These are phyloP conservation scores for Urochloa ruziziensis DNA, from an alignment of 176 grass and related monocot genomes.

Conservation along the genomic window DNA sequence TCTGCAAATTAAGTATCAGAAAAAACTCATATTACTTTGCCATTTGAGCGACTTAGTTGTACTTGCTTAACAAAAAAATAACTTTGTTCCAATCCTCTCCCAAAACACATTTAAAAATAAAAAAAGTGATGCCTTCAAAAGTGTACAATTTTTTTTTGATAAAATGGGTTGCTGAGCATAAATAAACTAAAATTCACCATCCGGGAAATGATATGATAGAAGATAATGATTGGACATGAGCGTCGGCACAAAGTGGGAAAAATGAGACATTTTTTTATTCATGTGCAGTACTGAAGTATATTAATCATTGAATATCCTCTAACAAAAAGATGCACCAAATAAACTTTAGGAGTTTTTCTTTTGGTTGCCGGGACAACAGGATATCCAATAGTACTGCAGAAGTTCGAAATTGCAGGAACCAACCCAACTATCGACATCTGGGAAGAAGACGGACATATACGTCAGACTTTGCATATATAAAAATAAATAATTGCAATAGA, in stretches of 20 bases:
- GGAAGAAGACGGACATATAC: neutral
- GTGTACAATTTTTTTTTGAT: neutral
- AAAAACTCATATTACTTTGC: too few species aligned
- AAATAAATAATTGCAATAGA: neutral
- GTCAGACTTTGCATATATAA: neutral
- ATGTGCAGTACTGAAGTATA: neutral
- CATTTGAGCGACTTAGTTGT: too few species aligned
- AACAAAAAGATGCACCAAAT: neutral
- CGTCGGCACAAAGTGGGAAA: neutral
- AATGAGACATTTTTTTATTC: neutral
- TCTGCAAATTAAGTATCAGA: too few species aligned
- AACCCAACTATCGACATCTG: neutral
- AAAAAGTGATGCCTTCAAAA: neutral
- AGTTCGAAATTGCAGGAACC: neutral
- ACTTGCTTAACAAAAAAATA: neutral
- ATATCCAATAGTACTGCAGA: neutral
- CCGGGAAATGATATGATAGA: neutral
- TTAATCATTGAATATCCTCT: neutral
- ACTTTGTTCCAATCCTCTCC: neutral
- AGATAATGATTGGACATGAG: neutral
- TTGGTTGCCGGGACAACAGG: neutral
- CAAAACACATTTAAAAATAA: neutral
- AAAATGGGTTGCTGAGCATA: neutral
- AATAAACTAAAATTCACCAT: neutral
- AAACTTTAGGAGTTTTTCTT: neutral